Evolutionary conservation across 2,329 filamentous ascomycete genomes (phyloP), one percentile per base, ranked within the genome.

Genomic region (Xylariaceae sp.): DNA sequence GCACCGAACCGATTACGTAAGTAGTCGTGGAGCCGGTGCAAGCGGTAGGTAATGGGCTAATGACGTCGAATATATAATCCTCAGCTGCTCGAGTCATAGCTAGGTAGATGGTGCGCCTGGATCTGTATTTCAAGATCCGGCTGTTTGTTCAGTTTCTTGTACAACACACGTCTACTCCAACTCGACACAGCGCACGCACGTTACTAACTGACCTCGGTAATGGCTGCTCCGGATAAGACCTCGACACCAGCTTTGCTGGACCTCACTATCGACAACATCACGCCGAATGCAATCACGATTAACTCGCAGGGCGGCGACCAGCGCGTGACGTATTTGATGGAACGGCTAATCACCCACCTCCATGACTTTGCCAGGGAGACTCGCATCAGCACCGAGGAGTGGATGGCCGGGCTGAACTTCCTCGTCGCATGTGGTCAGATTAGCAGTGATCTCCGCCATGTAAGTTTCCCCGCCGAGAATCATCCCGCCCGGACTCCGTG

Each of bases 291-390:
- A 30, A 78, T 86, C 65, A 76, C 78, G 43, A 89, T 91, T 70
- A 92, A 92, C 72, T 86, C 86, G 9, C 81, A 85, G 73, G 81
- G 82, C 63, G 67, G 75, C 9, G 77, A 90, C 64, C 74, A 78
- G 19, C 80, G 89, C 18, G 73, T 89, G 57, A 86, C 81, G 58
- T 92, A 88, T 68, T 69, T 94, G 43, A 80, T 92, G 67, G 81
- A 87, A 63, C 78, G 86, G 16, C 78, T 92, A 13, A 86, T 92
- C 45, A 81, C 82, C 12, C 88, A 94, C 70, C 74, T 92, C 1
- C 89, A 94, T 71, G 88, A 92, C 72, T 92, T 91, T 67, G 87
- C 87, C 5, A 80, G 88, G 51, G 89, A 92, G 70, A 92, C 87
- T 1, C 76, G 88, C 29, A 76, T 92, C 32, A 88, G 83, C 67